Percentiles rank a stretch among this genome's conserved stretches.
Conservation (phyloP, 2,329 filamentous ascomycete species). For the Scedosporium dehoogii region DNA sequence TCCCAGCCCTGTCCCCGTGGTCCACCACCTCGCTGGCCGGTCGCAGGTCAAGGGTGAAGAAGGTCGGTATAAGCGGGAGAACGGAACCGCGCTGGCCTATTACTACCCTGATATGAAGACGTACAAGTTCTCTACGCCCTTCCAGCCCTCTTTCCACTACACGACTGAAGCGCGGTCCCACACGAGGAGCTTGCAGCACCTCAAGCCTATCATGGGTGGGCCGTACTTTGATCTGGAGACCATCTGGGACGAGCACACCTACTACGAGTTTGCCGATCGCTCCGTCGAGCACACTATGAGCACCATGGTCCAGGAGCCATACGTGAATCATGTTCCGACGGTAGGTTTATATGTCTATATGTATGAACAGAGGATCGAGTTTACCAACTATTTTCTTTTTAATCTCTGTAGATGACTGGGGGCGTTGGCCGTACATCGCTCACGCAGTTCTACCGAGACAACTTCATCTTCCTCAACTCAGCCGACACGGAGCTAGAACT, state of each 20-base stretch:
- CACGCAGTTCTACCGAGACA: constrained; percentile 58
- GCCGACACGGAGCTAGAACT: constrained; percentile 57
- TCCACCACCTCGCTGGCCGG: too few relatives aligned
- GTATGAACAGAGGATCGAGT: not conserved
- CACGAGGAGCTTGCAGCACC: constrained; percentile 52
- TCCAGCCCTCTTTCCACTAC: constrained; percentile 38
- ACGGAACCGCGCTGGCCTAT: too few relatives aligned
- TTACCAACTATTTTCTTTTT: too few relatives aligned
- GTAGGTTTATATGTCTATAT: constrained; percentile 29
- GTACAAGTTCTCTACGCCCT: constrained; percentile 22
- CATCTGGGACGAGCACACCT: constrained; percentile 71
- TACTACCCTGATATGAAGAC: too few relatives aligned
- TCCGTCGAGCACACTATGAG: constrained; percentile 64
- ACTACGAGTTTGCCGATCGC: constrained; percentile 58
- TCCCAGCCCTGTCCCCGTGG: too few relatives aligned
- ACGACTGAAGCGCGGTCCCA: constrained; percentile 51
- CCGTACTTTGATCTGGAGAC: constrained; percentile 65
- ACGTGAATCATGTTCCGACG: constrained; percentile 69
- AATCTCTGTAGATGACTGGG: constrained; percentile 53
- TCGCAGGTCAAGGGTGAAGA: too few relatives aligned
- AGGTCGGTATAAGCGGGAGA: too few relatives aligned
- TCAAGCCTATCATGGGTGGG: constrained; percentile 53
- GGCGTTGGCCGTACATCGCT: constrained; percentile 56
- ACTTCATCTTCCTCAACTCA: constrained; percentile 69
- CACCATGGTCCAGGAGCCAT: constrained; percentile 71